Conservation (phyloP, 352 stramenopile genomes). For the Globisporangium orthogonon region DNA sequence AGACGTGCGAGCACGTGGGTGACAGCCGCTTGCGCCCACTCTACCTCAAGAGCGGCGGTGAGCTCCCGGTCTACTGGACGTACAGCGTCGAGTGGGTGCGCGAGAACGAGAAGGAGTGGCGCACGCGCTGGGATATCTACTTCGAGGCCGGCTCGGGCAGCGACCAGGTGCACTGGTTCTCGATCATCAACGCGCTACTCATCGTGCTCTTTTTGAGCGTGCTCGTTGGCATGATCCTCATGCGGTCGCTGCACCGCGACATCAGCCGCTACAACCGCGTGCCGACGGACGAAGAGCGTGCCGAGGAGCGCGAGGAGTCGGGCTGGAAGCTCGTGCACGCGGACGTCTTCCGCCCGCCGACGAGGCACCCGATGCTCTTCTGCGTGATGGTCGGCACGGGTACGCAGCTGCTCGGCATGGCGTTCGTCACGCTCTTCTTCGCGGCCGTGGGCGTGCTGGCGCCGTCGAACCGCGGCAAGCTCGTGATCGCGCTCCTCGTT, state of each 20-base stretch:
- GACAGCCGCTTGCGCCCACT: constrained; percentile 59
- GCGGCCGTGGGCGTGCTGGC: constrained; percentile 94
- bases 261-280: constrained; percentile 97
- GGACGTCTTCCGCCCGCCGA: constrained; percentile 97
- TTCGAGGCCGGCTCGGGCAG: constrained; percentile 88
- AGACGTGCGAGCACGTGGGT: constrained; percentile 63
- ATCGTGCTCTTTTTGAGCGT: constrained; percentile 98
- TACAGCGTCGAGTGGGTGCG: constrained; percentile 98
- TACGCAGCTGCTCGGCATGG: constrained; percentile 96
- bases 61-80: constrained; percentile 90
- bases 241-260: constrained; percentile 97
- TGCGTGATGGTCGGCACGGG: constrained; percentile 96
- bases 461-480: constrained; percentile 95
- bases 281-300: constrained; percentile 93
- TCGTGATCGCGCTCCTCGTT: constrained; percentile 97
- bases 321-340: constrained; percentile 99
- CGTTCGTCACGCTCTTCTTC: constrained; percentile 95
- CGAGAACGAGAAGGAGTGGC: constrained; percentile 95
- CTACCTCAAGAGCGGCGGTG: constrained; percentile 81
- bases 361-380: constrained; percentile 94
- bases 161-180: constrained; percentile 99
- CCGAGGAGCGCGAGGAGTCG: constrained; percentile 96
- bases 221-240: constrained; percentile 99
- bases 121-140: constrained; percentile 99
- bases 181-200: constrained; percentile 98